These are phyloP conservation scores for Xylariaceae sp. DNA, from an alignment of 2,329 filamentous ascomycete genomes.

Conservation along the genomic window DNA sequence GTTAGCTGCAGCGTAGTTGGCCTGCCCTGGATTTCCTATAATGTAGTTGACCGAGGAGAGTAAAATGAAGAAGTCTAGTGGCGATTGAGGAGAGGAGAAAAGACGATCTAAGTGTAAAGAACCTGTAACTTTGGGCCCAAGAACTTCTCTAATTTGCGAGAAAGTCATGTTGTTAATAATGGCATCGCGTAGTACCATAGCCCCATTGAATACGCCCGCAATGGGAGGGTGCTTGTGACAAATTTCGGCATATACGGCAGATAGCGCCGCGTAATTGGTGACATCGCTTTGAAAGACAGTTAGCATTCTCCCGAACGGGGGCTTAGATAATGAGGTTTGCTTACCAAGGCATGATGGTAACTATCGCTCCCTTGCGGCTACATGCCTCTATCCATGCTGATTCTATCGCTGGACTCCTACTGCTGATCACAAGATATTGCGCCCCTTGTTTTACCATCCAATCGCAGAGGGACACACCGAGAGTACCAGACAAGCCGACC, in stretches of 20 bases:
- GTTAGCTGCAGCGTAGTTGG: constrained; percentile 42
- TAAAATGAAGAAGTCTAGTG: constrained; percentile 41
- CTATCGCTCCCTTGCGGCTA: constrained; percentile 1
- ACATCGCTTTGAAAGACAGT: no score
- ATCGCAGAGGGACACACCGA: constrained; percentile 19
- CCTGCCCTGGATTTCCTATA: constrained; percentile 36
- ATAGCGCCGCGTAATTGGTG: no score
- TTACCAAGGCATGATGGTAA: constrained; percentile 12
- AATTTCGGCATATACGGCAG: no score
- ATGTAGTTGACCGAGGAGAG: constrained; percentile 35
- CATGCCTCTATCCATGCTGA: not conserved
- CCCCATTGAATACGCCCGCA: constrained; percentile 25
- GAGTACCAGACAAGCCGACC: constrained; percentile 17
- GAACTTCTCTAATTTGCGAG: not conserved
- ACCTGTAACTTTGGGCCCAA: no score
- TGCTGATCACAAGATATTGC: constrained; percentile 18
- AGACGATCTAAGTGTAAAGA: no score
- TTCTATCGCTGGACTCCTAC: no score
- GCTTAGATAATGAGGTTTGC: not conserved
- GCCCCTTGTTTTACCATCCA: constrained; percentile 29
- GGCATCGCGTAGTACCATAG: constrained; percentile 26
- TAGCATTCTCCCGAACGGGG: no score
- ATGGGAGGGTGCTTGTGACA: constrained; percentile 20
- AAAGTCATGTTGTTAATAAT: constrained; percentile 25
- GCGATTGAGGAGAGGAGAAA: no score